These are phyloP conservation scores for Larix sibirica DNA, from an alignment of 83 land plant genomes.

Conservation along the genomic window DNA sequence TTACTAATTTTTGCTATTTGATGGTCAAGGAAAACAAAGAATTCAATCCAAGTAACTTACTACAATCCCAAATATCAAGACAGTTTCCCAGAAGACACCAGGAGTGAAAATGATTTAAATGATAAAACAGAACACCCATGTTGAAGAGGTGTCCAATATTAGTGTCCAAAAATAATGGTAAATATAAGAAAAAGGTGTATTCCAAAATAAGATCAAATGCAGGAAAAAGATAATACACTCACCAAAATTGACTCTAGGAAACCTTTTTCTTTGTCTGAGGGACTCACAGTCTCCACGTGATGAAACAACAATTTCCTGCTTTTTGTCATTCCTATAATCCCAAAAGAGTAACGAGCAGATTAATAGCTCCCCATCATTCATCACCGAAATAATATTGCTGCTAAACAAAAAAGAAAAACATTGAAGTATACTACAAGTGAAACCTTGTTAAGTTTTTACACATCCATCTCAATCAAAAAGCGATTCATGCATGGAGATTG, in stretches of 20 bases:
- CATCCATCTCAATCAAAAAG: background rate
- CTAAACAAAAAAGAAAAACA: too few relatives aligned
- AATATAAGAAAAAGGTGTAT: background rate
- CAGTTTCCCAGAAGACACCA: background rate
- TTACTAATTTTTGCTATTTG: background rate
- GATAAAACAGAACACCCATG: background rate
- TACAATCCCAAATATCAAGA: background rate
- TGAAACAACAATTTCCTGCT: slow-evolving; percentile 11
- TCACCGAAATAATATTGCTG: background rate
- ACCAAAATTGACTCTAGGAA: slow-evolving; percentile 13
- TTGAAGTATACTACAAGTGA: background rate
- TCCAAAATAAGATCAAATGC: background rate
- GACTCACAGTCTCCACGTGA: slow-evolving; percentile 10
- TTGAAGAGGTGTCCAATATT: too few relatives aligned
- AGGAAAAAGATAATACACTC: background rate
- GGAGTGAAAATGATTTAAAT: background rate
- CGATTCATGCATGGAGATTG: background rate
- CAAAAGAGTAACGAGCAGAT: background rate
- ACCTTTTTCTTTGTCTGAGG: slow-evolving; percentile 7
- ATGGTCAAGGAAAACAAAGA: background rate
- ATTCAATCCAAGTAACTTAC: background rate
- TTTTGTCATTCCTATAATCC: background rate
- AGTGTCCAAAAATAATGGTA: slow-evolving; percentile 1
- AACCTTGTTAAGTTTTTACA: background rate
- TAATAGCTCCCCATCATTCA: slow-evolving; percentile 2